Evolutionary conservation across 371 early-diverging fungal species (phyloP), one percentile per base, ranked within the genome.

Genomic region (Mycotypha africana): DNA sequence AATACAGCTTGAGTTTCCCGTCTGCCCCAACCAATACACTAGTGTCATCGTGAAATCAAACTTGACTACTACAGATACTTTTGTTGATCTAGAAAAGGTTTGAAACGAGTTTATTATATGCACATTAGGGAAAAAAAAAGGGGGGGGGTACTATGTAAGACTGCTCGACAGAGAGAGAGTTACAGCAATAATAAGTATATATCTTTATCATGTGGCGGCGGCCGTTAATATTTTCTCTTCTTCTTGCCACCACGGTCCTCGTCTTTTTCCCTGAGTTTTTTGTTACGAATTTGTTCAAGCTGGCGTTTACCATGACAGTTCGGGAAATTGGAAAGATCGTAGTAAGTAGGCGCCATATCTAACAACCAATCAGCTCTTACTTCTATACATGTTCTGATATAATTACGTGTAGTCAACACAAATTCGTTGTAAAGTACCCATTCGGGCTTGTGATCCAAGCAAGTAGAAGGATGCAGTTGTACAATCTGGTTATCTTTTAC

Each of bases 381-480:
- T 62, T 89, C 92, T 0, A 92, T 88, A 35, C 89, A 89, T 0
- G 92, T 96, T 42, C 99, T 89, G 49, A 98, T 95, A 65, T 89
- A 97, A 61, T 95, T 91, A 51, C 90, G 86, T 28, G 87, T 83
- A 11, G 99, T 98, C 49, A 97, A 64, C n/a, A 97, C 97, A 76
- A 92, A 95, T 67, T 98, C 99, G 57, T 97, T 91, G 74, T 95
- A 98, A 26, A 97, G 61, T 4, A 96, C 95, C 98, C 97, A 97
- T 62, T 95, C 93, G 15, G 97, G 92, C 47, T 91, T 92, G 49
- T 85, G 85, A 42, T 81, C 85, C 23, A 97, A 61, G 53, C 86
- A 80, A 22, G 91, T 85, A 10, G 91, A 91, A 19, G 95, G 97
- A 65, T 98, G 98, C n/a, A 98, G 76, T 37, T 82, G 81, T 7